Evolutionary conservation across 768 basidiomycete genomes (phyloP), one percentile per base, ranked within the genome.

Genomic region (Mycena galericulata): DNA sequence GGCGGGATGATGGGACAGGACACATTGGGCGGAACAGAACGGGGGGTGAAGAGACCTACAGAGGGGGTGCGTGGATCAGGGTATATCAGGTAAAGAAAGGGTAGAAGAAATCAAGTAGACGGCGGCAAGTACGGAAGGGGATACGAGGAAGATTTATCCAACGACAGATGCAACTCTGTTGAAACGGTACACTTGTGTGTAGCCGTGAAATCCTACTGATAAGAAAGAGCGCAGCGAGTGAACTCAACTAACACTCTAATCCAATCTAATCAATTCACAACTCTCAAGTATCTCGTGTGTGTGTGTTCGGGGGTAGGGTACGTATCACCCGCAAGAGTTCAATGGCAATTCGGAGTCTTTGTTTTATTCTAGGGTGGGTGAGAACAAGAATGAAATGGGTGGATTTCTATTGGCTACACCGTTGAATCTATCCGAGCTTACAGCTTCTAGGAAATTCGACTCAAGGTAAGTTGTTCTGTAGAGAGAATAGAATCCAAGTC

Each of bases 241-340:
- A 36, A 6, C 34, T 36, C 47, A 49, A 49, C 47, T 29, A 49
- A 49, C 26, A 12, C 26, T 12, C 47, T 7, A 51, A 30, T n/a
- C 50, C 18, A 32, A 51, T 32, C 50, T 17, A 43, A 17, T 43
- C 3, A 32, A 51, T 32, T 34, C 29, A 51, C 50, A 51, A 51
- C 50, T 34, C 30, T 51, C 50, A 51, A 51, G 30, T 51, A 32
- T 34, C 24, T 51, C 50, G 50, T 51, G 30, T 51, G 50, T n/a
- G n/a, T 51, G 50, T 51, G 50, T 92, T 49, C 47, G 47, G 47
- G 47, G 47, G 47, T n/a, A 29, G 47, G 47, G 47, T 49, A 49
- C 47, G 47, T 6, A 49, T 49, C 47, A 49, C 47, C 47, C 47
- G 6, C 47, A 49, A 49, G 47, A 49, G 47, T 15, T 49, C 26